Evolutionary conservation across 495 filamentous ascomycete genomes (phyloP).

Genomic region (Pyronema domesticum): DNA sequence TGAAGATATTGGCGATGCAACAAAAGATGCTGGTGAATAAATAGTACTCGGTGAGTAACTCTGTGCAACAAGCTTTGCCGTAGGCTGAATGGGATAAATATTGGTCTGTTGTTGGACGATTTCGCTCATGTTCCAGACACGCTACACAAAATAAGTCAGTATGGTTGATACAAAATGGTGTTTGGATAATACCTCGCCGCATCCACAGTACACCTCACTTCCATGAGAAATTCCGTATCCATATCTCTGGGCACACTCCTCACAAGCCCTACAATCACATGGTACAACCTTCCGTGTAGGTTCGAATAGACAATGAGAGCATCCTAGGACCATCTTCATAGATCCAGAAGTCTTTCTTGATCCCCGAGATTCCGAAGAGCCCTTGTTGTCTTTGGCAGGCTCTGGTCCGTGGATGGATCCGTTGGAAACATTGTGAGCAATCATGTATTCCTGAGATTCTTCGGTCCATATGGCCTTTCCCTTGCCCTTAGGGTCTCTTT

Average conservation of each 20-base stretch:
- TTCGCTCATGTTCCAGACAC: slow-evolving; percentile 16
- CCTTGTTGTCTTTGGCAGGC: slow-evolving; percentile 4
- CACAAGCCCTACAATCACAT: slow-evolving; percentile 21
- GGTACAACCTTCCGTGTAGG: slow-evolving; percentile 21
- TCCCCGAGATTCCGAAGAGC: slow-evolving; percentile 3
- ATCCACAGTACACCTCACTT: slow-evolving; percentile 20
- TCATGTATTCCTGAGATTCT: slow-evolving; percentile 7
- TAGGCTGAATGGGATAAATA: not conserved
- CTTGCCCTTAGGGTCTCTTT: slow-evolving; percentile 1
- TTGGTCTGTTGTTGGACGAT: not conserved
- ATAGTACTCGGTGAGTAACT: not conserved
- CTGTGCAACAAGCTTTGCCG: not conserved
- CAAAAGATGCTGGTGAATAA: not conserved
- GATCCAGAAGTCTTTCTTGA: not conserved
- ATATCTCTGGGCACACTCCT: slow-evolving; percentile 19
- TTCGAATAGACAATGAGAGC: slow-evolving; percentile 22
- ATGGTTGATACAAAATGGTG: not conserved
- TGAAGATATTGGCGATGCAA: not conserved
- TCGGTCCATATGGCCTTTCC: slow-evolving; percentile 16
- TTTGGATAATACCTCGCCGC: slow-evolving; percentile 15
- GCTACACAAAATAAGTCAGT: slow-evolving; percentile 5
- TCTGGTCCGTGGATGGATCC: not conserved
- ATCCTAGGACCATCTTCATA: slow-evolving; percentile 15
- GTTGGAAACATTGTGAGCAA: slow-evolving; percentile 8
- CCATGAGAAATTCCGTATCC: slow-evolving; percentile 12